phyloP scores from a whole-genome alignment of 495 filamentous ascomycete genomes.

The Xylaria curta region DNA sequence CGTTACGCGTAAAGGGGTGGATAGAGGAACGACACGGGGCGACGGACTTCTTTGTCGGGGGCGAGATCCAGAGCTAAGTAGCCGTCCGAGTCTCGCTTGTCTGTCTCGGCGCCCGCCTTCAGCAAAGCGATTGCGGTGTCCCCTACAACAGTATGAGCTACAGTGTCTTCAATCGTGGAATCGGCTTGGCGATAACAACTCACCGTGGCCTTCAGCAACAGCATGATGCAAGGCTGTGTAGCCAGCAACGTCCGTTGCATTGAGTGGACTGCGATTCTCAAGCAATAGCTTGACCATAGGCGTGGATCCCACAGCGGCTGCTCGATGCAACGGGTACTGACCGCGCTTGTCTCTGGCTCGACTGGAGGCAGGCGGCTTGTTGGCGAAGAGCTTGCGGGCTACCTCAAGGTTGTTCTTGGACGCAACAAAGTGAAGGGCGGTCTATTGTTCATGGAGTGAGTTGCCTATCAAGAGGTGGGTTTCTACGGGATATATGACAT shows the following conservation, averaged over 20 bases:
- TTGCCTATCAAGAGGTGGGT: not conserved
- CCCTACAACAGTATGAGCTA: slow-evolving; percentile 44
- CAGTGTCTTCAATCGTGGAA: not conserved
- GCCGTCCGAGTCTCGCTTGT: slow-evolving; percentile 78
- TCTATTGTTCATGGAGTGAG: slow-evolving; percentile 53
- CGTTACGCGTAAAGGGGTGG: not conserved
- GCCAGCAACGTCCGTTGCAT: slow-evolving; percentile 84
- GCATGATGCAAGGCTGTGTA: slow-evolving; percentile 93
- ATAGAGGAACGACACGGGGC: not conserved
- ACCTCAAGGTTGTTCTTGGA: slow-evolving; percentile 86
- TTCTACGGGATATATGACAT: slow-evolving; percentile 12
- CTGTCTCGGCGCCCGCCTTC: slow-evolving; percentile 82
- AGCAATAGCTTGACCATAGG: slow-evolving; percentile 83
- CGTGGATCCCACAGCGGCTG: slow-evolving; percentile 85
- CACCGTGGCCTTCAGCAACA: slow-evolving; percentile 87
- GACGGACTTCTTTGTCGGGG: slow-evolving; percentile 68
- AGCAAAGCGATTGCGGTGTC: slow-evolving; percentile 83
- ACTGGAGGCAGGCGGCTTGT: slow-evolving; percentile 74
- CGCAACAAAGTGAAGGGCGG: slow-evolving; percentile 87
- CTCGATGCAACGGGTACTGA: slow-evolving; percentile 87
- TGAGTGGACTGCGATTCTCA: slow-evolving; percentile 79
- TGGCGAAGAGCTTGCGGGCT: slow-evolving; percentile 75
- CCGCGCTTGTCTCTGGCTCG: slow-evolving; percentile 82
- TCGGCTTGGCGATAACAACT: slow-evolving; percentile 7
- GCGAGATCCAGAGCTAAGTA: slow-evolving; percentile 78